Evolutionary conservation across 2,329 filamentous ascomycete species (phyloP).

Genomic region (Pseudogymnoascus sp.): DNA sequence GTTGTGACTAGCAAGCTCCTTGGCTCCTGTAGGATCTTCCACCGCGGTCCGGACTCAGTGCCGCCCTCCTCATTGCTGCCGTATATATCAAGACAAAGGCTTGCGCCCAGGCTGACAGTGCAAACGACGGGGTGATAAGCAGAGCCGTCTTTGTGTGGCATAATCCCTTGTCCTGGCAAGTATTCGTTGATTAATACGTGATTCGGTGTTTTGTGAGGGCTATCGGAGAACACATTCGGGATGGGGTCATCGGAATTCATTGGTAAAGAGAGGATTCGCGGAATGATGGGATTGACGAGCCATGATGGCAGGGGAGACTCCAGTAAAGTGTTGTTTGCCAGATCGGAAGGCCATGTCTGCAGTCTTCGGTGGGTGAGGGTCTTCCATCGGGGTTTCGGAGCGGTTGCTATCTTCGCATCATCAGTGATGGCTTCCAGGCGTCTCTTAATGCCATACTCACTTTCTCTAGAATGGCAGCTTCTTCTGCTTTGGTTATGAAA

Average conservation of each 20-base stretch:
- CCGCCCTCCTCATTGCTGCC: conserved; percentile 54
- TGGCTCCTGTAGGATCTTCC: conserved; percentile 71
- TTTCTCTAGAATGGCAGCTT: conserved; percentile 62
- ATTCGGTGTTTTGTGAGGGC: conserved; percentile 72
- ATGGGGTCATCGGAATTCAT: conserved; percentile 26
- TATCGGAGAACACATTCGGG: conserved; percentile 46
- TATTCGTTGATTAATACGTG: conserved; percentile 96
- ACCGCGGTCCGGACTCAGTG: conserved; percentile 42
- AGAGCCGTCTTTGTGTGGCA: conserved; percentile 88
- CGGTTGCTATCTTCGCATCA: conserved; percentile 43
- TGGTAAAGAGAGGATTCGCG: conserved; percentile 48
- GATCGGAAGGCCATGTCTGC: conserved; percentile 80
- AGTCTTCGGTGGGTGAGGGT: conserved; percentile 80
- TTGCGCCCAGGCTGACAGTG: conserved; percentile 76
- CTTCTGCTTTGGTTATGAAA: conserved; percentile 73
- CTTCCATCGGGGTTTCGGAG: conserved; percentile 75
- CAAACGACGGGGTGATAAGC: conserved; percentile 86
- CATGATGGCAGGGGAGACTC: conserved; percentile 66
- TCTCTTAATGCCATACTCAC: conserved; percentile 33
- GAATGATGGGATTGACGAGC: conserved; percentile 62
- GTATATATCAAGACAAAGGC: conserved; percentile 71
- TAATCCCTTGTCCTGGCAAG: conserved; percentile 79
- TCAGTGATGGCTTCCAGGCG: not conserved
- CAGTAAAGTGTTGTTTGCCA: conserved; percentile 71
- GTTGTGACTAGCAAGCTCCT: conserved; percentile 71